Evolutionary conservation across 257 asterid genomes (phyloP).

Genomic region (Phtheirospermum japonicum): DNA sequence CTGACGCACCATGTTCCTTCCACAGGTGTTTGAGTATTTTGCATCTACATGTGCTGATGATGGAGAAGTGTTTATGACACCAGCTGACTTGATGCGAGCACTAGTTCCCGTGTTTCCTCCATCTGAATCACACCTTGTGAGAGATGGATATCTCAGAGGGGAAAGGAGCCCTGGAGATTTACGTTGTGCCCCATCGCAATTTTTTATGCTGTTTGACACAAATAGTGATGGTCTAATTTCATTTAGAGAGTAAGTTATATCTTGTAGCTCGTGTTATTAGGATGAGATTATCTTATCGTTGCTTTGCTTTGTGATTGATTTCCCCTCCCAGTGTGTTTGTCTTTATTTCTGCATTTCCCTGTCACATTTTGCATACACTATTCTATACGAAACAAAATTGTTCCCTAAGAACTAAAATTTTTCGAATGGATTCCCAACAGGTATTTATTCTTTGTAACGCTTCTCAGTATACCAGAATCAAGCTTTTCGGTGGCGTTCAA

Average conservation of each 20-base stretch:
- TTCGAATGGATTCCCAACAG: conserved; percentile 42
- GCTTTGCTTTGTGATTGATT: conserved; percentile 13
- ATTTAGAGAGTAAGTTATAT: conserved; percentile 69
- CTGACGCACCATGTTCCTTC: conserved; percentile 19
- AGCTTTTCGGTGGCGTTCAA: conserved; percentile 90
- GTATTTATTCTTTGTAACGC: conserved; percentile 85
- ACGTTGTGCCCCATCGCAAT: conserved; percentile 71
- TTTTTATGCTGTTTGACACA: conserved; percentile 91
- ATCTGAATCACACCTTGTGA: conserved; percentile 76
- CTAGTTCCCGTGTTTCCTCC: conserved; percentile 97
- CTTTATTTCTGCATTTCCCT: conserved; percentile 2
- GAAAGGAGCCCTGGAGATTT: conserved; percentile 87
- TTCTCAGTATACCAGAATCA: conserved; percentile 88
- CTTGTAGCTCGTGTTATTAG: conserved; percentile 13
- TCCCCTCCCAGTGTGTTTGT: neutral
- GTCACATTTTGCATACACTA: conserved; percentile 7
- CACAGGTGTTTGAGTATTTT: conserved; percentile 80
- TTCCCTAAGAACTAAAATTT: conserved; percentile 22
- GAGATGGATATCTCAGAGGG: conserved; percentile 91
- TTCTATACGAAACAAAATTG: conserved; percentile 14
- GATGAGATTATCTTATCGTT: neutral
- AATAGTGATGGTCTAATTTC: conserved; percentile 79
- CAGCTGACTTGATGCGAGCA: conserved; percentile 95
- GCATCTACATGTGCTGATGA: conserved; percentile 54
- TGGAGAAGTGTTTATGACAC: conserved; percentile 80